Conservation (phyloP, 495 filamentous ascomycete species). For the Podospora anserina region DNA sequence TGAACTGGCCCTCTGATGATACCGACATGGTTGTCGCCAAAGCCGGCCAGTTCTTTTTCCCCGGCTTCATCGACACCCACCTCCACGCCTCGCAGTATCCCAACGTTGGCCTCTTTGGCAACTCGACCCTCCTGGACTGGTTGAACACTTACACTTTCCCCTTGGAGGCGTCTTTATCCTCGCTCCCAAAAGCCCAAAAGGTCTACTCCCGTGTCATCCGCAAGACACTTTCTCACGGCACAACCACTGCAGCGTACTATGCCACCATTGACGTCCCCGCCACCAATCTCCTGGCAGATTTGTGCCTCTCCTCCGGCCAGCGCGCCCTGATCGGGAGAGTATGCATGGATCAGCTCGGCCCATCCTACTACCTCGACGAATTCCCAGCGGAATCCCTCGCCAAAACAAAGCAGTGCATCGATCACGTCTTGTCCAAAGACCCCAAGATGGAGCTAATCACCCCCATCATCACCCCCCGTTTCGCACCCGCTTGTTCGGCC, state of each 20-base stretch:
- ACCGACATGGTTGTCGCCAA: background rate
- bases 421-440: constrained; percentile 66
- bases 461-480: constrained; percentile 87
- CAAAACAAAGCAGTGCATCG: constrained; percentile 60
- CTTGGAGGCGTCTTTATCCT: constrained; percentile 68
- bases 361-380: constrained; percentile 71
- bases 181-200: constrained; percentile 45
- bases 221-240: constrained; percentile 82
- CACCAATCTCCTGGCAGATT: constrained; percentile 82
- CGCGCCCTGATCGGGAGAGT: constrained; percentile 86
- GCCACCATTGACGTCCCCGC: constrained; percentile 77
- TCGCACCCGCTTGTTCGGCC: constrained; percentile 71
- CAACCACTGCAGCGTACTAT: constrained; percentile 88
- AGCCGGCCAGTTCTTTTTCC: constrained; percentile 78
- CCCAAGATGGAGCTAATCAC: constrained; percentile 56
- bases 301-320: constrained; percentile 74
- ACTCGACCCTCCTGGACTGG: constrained; percentile 86
- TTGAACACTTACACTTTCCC: constrained; percentile 94
- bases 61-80: constrained; percentile 93
- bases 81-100: constrained; percentile 93
- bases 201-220: constrained; percentile 73
- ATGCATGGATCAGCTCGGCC: constrained; percentile 81
- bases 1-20: constrained; percentile 36
- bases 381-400: constrained; percentile 53
- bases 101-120: constrained; percentile 88